Percentiles rank a stretch among this genome's conserved stretches.
Conservation (phyloP, 805 yeast genomes). For the Hanseniaspora pseudoguilliermondii region DNA sequence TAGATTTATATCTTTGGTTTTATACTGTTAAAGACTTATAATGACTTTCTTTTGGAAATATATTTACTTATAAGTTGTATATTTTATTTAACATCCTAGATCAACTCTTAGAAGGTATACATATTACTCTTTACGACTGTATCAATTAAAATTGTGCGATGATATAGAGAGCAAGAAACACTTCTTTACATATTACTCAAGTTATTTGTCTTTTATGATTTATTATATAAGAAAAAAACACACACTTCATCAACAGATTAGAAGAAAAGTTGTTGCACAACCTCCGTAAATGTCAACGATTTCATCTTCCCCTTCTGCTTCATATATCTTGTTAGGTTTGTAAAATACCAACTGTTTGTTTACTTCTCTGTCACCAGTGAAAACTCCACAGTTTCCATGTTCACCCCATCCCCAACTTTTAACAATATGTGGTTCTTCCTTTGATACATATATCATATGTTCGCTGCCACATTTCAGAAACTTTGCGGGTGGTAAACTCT, state of each 20-base stretch:
- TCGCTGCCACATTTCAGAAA: conserved; percentile 57
- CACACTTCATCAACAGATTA: background rate
- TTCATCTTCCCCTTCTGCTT: conserved; percentile 24
- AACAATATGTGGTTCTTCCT: conserved; percentile 26
- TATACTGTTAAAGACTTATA: background rate
- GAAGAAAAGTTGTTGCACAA: conserved; percentile 57
- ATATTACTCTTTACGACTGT: conserved; percentile 62
- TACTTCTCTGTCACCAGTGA: background rate
- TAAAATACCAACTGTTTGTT: conserved; percentile 7
- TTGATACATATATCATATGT: conserved; percentile 44
- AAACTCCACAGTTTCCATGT: conserved; percentile 81
- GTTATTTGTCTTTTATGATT: background rate
- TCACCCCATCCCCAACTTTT: conserved; percentile 98
- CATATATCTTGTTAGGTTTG: background rate
- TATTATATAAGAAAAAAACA: too few species aligned
- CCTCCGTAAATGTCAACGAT: conserved; percentile 41
- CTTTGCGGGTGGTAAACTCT: background rate
- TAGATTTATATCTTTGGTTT: background rate
- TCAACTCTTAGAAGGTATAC: conserved; percentile 50
- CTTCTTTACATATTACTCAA: conserved; percentile 44
- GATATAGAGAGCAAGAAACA: conserved; percentile 20
- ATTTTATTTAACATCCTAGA: conserved; percentile 21
- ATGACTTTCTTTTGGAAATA: background rate
- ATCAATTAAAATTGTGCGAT: conserved; percentile 16
- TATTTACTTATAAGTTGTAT: background rate